phyloP scores from a whole-genome alignment of 106 monocot species.

The Dioscorea dumetorum region DNA sequence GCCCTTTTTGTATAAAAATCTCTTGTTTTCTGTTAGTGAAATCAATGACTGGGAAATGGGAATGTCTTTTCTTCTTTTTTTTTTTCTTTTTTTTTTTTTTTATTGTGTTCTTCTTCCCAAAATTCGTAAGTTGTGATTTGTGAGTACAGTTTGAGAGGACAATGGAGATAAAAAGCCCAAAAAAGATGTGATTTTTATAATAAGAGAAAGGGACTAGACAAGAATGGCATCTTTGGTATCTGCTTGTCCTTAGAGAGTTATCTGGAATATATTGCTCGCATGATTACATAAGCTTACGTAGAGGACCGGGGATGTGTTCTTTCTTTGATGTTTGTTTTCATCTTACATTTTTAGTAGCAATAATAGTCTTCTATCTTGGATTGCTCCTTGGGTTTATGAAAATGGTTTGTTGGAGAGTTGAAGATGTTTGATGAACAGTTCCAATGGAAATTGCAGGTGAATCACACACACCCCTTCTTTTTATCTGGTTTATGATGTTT shows the following conservation, averaged over 20 bases:
- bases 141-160: slow-evolving; percentile 5
- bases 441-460: slow-evolving; percentile 24
- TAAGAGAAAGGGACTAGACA: slow-evolving; percentile 13
- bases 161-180: neutral
- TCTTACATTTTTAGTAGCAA: slow-evolving; percentile 7
- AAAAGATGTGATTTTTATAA: slow-evolving; percentile 10
- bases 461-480: neutral
- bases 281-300: slow-evolving; percentile 33
- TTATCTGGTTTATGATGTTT: neutral
- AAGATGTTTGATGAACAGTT: slow-evolving; percentile 23
- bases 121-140: too few species aligned
- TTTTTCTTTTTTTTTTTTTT: too few species aligned
- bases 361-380: neutral
- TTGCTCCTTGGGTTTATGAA: slow-evolving; percentile 8
- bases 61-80: too few species aligned
- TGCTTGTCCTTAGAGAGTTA: slow-evolving; percentile 24
- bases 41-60: too few species aligned
- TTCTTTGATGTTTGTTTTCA: slow-evolving; percentile 11
- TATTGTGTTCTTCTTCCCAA: too few species aligned
- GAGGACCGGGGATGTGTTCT: slow-evolving; percentile 23
- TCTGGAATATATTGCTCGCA: slow-evolving; percentile 51
- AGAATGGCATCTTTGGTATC: slow-evolving; percentile 30
- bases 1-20: too few species aligned
- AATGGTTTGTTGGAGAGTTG: slow-evolving; percentile 15
- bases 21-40: too few species aligned